Percentiles rank a stretch among this genome's conserved stretches.
These are phyloP conservation scores for Eucalyptus cloeziana DNA, from an alignment of 345 rosid species.

Conservation along the genomic window DNA sequence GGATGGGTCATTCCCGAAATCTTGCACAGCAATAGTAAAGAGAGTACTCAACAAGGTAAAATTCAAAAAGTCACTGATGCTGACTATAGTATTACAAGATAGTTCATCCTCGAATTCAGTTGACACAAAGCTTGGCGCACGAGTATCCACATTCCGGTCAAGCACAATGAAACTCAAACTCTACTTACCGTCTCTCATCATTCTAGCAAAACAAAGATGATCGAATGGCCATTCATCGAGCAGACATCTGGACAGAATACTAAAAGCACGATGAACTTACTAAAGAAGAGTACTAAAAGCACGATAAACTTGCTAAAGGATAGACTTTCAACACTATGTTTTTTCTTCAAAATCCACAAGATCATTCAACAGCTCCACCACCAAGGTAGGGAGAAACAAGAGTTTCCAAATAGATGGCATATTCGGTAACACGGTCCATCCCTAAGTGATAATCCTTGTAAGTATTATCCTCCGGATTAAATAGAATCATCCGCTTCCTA, in stretches of 20 bases:
- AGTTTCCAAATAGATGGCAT: background rate
- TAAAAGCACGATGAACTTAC: too few species aligned
- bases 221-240: too few species aligned
- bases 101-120: background rate
- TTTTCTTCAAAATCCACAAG: too few species aligned
- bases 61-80: background rate
- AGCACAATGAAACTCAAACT: background rate
- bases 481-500: fast-evolving
- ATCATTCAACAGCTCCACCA: background rate
- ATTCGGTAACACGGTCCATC: fast-evolving
- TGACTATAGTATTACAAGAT: background rate
- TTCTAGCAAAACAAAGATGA: too few species aligned
- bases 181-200: background rate
- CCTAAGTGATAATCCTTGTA: background rate
- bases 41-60: background rate
- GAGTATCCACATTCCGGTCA: background rate
- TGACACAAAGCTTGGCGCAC: too few species aligned
- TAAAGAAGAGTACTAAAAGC: too few species aligned
- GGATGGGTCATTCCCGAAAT: too few species aligned
- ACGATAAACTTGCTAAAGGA: too few species aligned
- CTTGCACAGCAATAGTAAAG: too few species aligned
- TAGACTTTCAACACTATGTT: too few species aligned
- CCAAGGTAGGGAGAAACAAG: background rate
- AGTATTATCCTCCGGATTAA: background rate
- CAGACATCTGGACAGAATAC: too few species aligned